Percentiles rank a stretch among this genome's conserved stretches.
phyloP scores from a whole-genome alignment of 2,329 filamentous ascomycete genomes.

The Ilyonectria mors-panacis region DNA sequence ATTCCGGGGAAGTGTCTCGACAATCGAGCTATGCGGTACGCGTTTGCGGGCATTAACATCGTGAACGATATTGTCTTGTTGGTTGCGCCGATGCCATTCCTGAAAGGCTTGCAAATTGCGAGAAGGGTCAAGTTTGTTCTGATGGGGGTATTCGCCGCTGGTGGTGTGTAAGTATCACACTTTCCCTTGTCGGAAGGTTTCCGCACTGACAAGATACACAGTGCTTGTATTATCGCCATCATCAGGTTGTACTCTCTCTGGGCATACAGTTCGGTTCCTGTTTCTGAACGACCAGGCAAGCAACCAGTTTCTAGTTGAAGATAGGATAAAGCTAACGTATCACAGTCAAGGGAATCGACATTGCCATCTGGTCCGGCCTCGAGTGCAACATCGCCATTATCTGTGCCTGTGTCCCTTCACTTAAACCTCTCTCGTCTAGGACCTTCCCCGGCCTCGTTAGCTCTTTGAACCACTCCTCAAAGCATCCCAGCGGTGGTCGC shows the following conservation, averaged over 20 bases:
- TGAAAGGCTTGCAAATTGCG: slow-evolving; percentile 55
- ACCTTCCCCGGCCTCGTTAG: slow-evolving; percentile 41
- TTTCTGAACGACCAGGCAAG: slow-evolving; percentile 20
- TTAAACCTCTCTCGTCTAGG: slow-evolving; percentile 52
- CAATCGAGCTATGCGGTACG: slow-evolving; percentile 41
- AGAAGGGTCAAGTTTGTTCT: slow-evolving; percentile 59
- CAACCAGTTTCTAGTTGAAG: not conserved
- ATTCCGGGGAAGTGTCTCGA: slow-evolving; percentile 46
- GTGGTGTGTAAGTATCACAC: slow-evolving; percentile 51
- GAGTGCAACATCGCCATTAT: slow-evolving; percentile 54
- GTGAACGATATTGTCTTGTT: slow-evolving; percentile 51
- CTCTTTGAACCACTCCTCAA: slow-evolving; percentile 26
- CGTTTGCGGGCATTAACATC: slow-evolving; percentile 53
- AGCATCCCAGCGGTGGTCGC: slow-evolving; percentile 14
- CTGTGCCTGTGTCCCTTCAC: slow-evolving; percentile 52
- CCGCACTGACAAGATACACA: not conserved
- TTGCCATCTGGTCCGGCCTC: slow-evolving; percentile 50
- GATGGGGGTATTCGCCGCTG: slow-evolving; percentile 56
- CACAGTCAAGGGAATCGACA: slow-evolving; percentile 38
- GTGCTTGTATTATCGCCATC: slow-evolving; percentile 44
- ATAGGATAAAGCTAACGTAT: not conserved
- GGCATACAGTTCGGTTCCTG: slow-evolving; percentile 33
- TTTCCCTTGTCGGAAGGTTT: slow-evolving; percentile 7
- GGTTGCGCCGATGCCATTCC: slow-evolving; percentile 49
- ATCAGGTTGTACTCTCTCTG: slow-evolving; percentile 43